These are phyloP conservation scores for Sporothrix protearum DNA, from an alignment of 2,329 filamentous ascomycete genomes.

Conservation along the genomic window DNA sequence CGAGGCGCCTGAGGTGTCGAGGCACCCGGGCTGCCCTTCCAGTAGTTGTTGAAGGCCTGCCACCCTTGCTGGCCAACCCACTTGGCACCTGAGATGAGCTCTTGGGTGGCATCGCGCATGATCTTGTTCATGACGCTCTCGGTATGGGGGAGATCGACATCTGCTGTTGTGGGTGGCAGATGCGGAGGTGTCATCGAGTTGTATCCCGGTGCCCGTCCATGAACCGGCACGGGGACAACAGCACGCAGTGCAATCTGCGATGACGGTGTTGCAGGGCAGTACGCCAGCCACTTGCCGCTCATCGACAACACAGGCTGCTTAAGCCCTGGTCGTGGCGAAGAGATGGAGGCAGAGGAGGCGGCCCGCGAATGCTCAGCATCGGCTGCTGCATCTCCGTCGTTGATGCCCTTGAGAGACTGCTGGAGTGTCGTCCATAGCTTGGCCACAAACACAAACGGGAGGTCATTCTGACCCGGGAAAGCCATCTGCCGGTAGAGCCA, in stretches of 20 bases:
- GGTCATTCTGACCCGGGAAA: constrained; percentile 42
- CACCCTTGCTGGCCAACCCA: constrained; percentile 75
- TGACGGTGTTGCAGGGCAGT: constrained; percentile 69
- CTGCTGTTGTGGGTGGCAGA: constrained; percentile 62
- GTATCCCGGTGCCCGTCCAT: constrained; percentile 55
- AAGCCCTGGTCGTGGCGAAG: constrained; percentile 41
- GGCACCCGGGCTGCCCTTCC: constrained; percentile 53
- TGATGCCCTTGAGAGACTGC: constrained; percentile 47
- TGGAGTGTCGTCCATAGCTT: constrained; percentile 92
- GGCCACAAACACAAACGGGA: constrained; percentile 64
- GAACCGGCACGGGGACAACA: constrained; percentile 53
- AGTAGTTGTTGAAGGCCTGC: constrained; percentile 77
- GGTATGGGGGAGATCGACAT: constrained; percentile 67
- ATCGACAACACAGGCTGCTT: constrained; percentile 66
- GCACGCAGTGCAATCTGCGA: constrained; percentile 68
- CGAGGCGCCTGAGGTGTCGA: constrained; percentile 43
- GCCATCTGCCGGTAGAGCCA: constrained; percentile 65
- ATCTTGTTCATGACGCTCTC: constrained; percentile 72
- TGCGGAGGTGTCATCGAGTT: constrained; percentile 64
- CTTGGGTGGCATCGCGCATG: constrained; percentile 74
- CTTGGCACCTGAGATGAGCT: constrained; percentile 68
- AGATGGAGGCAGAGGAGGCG: constrained; percentile 36
- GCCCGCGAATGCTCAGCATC: constrained; percentile 36
- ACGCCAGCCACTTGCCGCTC: constrained; percentile 71
- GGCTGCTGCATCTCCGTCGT: constrained; percentile 39